Evolutionary conservation across 352 stramenopile genomes (phyloP).

Genomic region (Sclerospora graminicola): DNA sequence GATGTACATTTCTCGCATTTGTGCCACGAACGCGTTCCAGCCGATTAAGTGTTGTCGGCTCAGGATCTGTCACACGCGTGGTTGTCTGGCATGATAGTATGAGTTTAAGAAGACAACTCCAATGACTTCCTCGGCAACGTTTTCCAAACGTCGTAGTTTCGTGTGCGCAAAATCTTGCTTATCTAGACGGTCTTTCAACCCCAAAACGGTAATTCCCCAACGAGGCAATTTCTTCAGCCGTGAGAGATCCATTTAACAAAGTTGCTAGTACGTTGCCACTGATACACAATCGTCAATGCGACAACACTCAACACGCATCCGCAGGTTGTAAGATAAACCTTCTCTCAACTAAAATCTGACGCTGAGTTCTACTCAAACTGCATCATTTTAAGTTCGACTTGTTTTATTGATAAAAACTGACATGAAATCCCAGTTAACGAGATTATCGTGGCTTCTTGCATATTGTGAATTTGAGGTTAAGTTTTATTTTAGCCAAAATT

Average conservation of each 20-base stretch:
- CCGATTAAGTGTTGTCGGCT: constrained; percentile 38
- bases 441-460: too few relatives aligned
- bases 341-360: too few relatives aligned
- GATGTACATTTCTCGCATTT: constrained; percentile 60
- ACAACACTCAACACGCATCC: constrained; percentile 33
- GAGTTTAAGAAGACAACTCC: constrained; percentile 45
- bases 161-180: constrained; percentile 33
- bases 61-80: constrained; percentile 38
- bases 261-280: constrained; percentile 41
- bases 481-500: too few relatives aligned
- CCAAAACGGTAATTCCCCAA: constrained; percentile 41
- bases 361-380: too few relatives aligned
- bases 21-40: constrained; percentile 47
- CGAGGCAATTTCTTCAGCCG: constrained; percentile 28
- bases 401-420: too few relatives aligned
- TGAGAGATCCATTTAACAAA: constrained; percentile 15
- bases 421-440: too few relatives aligned
- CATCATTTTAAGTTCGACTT: too few relatives aligned
- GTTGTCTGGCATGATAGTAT: constrained; percentile 30
- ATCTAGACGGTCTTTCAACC: constrained; percentile 37
- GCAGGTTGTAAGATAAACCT: constrained; percentile 28
- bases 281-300: constrained; percentile 27
- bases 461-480: too few relatives aligned
- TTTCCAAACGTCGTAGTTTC: constrained; percentile 24
- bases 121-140: constrained; percentile 53